Base-by-base conservation (phyloP, 2,329 filamentous ascomycete species). In the Fusarium globosum region DNA sequence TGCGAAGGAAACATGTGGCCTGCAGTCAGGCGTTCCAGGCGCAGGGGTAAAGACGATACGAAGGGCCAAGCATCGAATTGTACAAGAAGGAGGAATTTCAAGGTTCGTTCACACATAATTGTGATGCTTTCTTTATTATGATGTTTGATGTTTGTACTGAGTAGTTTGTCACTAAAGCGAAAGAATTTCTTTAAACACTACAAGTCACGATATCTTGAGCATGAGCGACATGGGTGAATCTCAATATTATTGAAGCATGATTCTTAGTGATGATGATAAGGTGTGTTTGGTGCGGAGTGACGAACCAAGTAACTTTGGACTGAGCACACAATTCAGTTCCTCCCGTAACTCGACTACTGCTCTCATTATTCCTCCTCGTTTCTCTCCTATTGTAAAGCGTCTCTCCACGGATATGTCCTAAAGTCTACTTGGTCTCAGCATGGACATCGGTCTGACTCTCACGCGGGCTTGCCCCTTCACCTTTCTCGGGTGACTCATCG, bases 21-120 rank as follows among this genome's bases (percentile, higher is more conserved):
- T 75, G 73, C 66, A 70, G 76, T 75, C 68, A 69, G 76, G 76
- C 76, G 76, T 78, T 78, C 58, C 70, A 57, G 76, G 76, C 70
- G 76, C 76, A 78, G 63, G 73, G 61, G 64, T 72, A 74, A 65
- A 65, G 48, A 46, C 48, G 70, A 62, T 55, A 73, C 26, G 61
- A 69, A 56, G 55, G 49, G 46, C 56, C 53, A 70, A 58, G 48
- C 45, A 67, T 68, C 48, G 21, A 45, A 41, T 45, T 53, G 43
- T 51, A 51, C 60, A 60, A 46, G 57, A n/a, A 59, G 55, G 65
- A 46, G 45, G 26, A 28, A 30, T 28, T 55, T 42, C 28, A 38
- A 45, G 60, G 48, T 56, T 68, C 53, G 46, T 33, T 57, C 46
- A 51, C 62, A 23, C 51, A 53, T 57, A 26, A 57, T 23, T 68